Conservation (phyloP, 1,139 yeast genomes). For the Hemisphaericaspora subhashii region DNA sequence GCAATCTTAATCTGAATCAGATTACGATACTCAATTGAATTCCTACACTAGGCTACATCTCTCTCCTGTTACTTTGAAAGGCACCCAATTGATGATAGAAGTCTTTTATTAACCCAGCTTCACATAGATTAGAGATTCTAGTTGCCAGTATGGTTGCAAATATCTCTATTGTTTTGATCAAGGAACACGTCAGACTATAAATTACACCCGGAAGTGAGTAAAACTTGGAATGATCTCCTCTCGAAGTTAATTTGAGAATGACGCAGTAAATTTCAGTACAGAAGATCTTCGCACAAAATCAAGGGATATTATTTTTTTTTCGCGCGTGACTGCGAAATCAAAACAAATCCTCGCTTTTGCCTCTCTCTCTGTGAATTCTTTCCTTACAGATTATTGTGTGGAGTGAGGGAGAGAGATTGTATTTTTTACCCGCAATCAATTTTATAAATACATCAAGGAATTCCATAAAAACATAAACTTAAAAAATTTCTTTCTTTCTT, state of each 20-base stretch:
- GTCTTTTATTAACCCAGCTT: too few relatives aligned
- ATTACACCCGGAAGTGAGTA: constrained; percentile 5
- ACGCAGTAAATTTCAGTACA: not conserved
- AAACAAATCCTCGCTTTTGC: too few relatives aligned
- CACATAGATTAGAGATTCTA: too few relatives aligned
- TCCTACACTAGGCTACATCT: too few relatives aligned
- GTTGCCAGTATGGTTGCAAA: constrained; percentile 2
- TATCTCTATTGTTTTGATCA: not conserved
- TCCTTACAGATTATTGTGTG: too few relatives aligned
- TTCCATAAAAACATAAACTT: not conserved
- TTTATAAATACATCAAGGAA: constrained; percentile 6
- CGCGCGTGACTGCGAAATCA: constrained; percentile 1
- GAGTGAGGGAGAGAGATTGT: too few relatives aligned
- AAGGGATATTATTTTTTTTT: constrained; percentile 1
- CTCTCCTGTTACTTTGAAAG: too few relatives aligned
- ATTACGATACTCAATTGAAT: too few relatives aligned
- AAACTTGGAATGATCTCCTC: not conserved
- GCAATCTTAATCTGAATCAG: too few relatives aligned
- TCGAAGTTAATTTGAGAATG: constrained; percentile 4
- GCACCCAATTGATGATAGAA: too few relatives aligned
- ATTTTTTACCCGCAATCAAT: too few relatives aligned
- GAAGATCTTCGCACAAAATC: not conserved
- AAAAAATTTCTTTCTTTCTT: constrained; percentile 8
- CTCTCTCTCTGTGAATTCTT: too few relatives aligned
- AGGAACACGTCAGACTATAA: not conserved